These are phyloP conservation scores for Chaetomiaceae sp. DNA, from an alignment of 2,329 filamentous ascomycete genomes.

Conservation along the genomic window DNA sequence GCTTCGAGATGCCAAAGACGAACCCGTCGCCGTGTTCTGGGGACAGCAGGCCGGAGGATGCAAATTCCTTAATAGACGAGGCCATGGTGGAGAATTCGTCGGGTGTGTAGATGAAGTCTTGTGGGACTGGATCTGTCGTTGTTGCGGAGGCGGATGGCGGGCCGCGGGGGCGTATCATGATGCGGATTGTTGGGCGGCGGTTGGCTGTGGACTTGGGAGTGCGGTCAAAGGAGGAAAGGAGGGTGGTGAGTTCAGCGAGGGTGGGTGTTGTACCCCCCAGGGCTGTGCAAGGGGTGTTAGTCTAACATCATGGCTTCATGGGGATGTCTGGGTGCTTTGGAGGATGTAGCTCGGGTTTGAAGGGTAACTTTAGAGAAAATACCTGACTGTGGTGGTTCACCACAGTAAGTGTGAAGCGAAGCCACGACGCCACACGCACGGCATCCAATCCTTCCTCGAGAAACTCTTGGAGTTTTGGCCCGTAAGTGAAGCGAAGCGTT, in stretches of 20 bases:
- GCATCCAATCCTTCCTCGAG: too few species aligned
- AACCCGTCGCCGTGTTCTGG: constrained; percentile 48
- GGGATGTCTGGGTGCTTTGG: too few species aligned
- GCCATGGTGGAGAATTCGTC: constrained; percentile 43
- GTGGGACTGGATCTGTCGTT: not conserved
- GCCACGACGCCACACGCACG: too few species aligned
- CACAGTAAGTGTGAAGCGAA: too few species aligned
- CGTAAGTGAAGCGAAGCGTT: too few species aligned
- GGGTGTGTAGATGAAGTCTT: constrained; percentile 48
- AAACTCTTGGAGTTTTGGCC: too few species aligned
- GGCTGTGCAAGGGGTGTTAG: constrained; percentile 8
- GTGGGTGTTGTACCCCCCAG: constrained; percentile 50
- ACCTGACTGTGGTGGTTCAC: too few species aligned
- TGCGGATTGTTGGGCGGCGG: constrained; percentile 40
- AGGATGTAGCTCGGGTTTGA: too few species aligned
- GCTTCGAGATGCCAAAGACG: constrained; percentile 42
- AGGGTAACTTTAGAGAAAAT: too few species aligned
- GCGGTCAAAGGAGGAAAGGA: constrained; percentile 21
- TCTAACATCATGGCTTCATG: too few species aligned
- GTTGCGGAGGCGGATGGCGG: constrained; percentile 23
- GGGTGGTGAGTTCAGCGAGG: constrained; percentile 34
- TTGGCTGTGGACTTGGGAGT: not conserved
- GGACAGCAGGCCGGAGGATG: constrained; percentile 35
- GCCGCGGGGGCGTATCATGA: constrained; percentile 54
- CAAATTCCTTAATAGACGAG: constrained; percentile 36